Percentiles rank a stretch among this genome's conserved stretches.
phyloP scores from a whole-genome alignment of 352 stramenopile genomes.

The Phytophthora idaei region DNA sequence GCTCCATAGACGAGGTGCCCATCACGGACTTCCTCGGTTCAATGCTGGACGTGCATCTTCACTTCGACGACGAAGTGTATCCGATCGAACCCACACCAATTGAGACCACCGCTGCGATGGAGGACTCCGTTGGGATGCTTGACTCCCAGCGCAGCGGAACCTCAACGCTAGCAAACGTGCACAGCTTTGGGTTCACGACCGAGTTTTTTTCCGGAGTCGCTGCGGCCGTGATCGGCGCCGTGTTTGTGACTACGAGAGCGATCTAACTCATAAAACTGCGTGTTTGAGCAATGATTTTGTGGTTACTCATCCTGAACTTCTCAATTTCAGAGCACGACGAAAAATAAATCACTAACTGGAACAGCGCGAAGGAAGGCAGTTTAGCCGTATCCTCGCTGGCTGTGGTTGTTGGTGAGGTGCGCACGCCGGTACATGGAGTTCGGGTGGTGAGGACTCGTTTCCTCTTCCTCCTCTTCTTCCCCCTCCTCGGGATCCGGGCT shows the following conservation, averaged over 20 bases:
- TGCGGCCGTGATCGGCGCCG: slow-evolving; percentile 26
- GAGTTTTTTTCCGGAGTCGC: slow-evolving; percentile 46
- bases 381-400: slow-evolving; percentile 35
- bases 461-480: slow-evolving; percentile 48
- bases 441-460: slow-evolving; percentile 45
- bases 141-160: neutral
- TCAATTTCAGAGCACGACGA: slow-evolving; percentile 8
- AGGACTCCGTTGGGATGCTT: neutral
- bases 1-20: slow-evolving; percentile 69
- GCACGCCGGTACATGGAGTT: slow-evolving; percentile 58
- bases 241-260: slow-evolving; percentile 46
- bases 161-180: neutral
- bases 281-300: neutral
- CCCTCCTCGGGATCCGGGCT: slow-evolving; percentile 42
- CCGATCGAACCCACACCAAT: slow-evolving; percentile 51
- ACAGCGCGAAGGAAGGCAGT: neutral
- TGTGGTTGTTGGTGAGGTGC: slow-evolving; percentile 39
- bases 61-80: slow-evolving; percentile 77
- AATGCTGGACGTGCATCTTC: slow-evolving; percentile 80
- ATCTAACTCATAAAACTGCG: slow-evolving; percentile 28
- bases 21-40: slow-evolving; percentile 92
- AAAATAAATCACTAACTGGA: slow-evolving; percentile 35
- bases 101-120: neutral
- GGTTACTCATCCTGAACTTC: neutral
- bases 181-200: slow-evolving; percentile 48